Evolutionary conservation across 495 filamentous ascomycete genomes (phyloP).

Genomic region (Aspergillus cavernicola): DNA sequence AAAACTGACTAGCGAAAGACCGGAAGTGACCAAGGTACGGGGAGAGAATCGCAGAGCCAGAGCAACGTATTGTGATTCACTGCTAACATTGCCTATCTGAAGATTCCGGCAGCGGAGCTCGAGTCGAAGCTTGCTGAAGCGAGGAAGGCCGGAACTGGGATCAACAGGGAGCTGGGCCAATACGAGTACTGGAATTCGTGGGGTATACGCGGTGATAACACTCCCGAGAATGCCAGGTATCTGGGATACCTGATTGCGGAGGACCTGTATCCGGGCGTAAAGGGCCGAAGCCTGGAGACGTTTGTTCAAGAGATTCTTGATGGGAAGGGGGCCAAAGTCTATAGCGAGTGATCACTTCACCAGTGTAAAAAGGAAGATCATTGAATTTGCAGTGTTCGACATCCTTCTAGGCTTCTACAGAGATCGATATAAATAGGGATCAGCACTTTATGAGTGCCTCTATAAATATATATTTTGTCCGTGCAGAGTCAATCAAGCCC

Average conservation of each 20-base stretch:
- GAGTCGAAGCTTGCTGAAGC: not conserved
- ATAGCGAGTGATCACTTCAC: too few species aligned
- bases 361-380: too few species aligned
- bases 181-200: slow-evolving; percentile 26
- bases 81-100: not conserved
- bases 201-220: slow-evolving; percentile 40
- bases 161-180: not conserved
- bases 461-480: too few species aligned
- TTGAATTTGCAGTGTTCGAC: too few species aligned
- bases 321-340: too few species aligned
- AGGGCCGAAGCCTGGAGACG: slow-evolving; percentile 14
- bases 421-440: too few species aligned
- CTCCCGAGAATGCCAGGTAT: slow-evolving; percentile 37
- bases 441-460: too few species aligned
- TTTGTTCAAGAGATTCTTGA: slow-evolving; percentile 1
- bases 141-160: not conserved
- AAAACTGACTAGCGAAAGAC: slow-evolving; percentile 29
- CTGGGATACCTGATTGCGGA: slow-evolving; percentile 40
- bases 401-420: too few species aligned
- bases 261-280: slow-evolving; percentile 39
- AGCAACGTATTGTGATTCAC: not conserved
- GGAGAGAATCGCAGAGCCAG: too few species aligned
- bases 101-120: slow-evolving; percentile 8
- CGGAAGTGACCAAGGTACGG: not conserved
- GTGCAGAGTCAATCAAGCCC: too few species aligned